Percentiles rank a stretch among this genome's conserved stretches.
These are phyloP conservation scores for Arxiozyma slooffiae DNA, from an alignment of 1,139 yeast genomes.

Conservation along the genomic window DNA sequence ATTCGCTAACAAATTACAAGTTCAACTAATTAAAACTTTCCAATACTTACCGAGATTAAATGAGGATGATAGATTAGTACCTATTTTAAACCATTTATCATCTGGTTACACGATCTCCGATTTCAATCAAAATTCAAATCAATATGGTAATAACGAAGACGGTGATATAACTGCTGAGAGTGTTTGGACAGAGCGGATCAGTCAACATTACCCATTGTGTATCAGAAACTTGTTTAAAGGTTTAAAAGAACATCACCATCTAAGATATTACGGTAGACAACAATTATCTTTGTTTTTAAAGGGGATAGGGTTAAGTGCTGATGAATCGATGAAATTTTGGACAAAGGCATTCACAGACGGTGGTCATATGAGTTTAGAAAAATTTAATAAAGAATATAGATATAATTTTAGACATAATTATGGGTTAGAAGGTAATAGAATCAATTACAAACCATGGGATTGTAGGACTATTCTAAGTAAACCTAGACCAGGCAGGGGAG, in stretches of 20 bases:
- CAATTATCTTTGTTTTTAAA: conserved; percentile 78
- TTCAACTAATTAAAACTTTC: conserved; percentile 56
- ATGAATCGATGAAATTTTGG: conserved; percentile 87
- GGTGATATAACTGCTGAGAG: conserved; percentile 52
- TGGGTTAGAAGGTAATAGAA: conserved; percentile 85
- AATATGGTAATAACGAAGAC: conserved; percentile 30
- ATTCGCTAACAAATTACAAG: conserved; percentile 45
- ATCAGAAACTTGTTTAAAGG: conserved; percentile 59
- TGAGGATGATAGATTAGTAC: conserved; percentile 83
- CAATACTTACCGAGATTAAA: conserved; percentile 75
- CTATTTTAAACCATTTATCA: conserved; percentile 69
- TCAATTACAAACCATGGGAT: conserved; percentile 76
- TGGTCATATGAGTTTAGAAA: conserved; percentile 51
- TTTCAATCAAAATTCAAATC: conserved; percentile 33
- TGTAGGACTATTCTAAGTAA: conserved; percentile 68
- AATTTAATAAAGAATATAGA: conserved; percentile 76
- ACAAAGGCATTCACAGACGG: conserved; percentile 51
- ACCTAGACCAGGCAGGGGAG: conserved; percentile 63
- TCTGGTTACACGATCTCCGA: conserved; percentile 59
- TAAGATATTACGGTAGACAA: conserved; percentile 73
- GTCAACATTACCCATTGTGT: conserved; percentile 74
- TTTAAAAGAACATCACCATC: conserved; percentile 53
- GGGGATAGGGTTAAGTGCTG: conserved; percentile 79
- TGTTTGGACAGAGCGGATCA: conserved; percentile 46
- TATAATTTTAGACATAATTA: conserved; percentile 83